Evolutionary conservation across 148 eudicot species (phyloP).

Genomic region (Camellia japonica): DNA sequence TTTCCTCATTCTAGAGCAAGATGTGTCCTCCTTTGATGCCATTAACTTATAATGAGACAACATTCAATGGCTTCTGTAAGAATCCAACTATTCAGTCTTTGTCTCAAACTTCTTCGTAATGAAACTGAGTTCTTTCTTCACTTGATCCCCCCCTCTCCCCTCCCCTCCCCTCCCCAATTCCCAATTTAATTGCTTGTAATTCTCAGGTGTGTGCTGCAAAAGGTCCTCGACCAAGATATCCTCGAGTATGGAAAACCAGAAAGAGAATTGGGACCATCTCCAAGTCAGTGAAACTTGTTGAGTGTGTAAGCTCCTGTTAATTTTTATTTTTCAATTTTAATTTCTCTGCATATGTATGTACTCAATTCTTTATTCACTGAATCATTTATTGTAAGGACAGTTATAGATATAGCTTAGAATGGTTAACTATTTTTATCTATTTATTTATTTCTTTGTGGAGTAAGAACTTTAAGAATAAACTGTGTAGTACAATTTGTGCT

Average conservation of each 20-base stretch:
- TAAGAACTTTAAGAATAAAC: background rate
- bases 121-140: background rate
- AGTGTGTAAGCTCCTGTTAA: conserved; percentile 56
- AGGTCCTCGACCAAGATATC: conserved; percentile 95
- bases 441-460: background rate
- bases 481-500: background rate
- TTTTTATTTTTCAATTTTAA: background rate
- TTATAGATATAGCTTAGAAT: background rate
- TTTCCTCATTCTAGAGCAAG: no score
- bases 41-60: background rate
- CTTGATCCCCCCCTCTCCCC: background rate
- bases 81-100: background rate
- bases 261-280: conserved; percentile 79
- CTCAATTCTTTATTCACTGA: background rate
- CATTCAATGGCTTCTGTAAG: background rate
- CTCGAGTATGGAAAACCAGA: conserved; percentile 85
- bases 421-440: background rate
- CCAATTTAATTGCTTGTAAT: conserved; percentile 6
- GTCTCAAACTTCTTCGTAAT: background rate
- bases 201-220: conserved; percentile 74
- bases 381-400: background rate
- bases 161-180: background rate
- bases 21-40: no score
- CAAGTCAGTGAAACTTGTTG: conserved; percentile 74
- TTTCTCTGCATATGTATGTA: background rate